Conservation (phyloP, 192 early-diverging fungal species). For the Diversispora eburnea region DNA sequence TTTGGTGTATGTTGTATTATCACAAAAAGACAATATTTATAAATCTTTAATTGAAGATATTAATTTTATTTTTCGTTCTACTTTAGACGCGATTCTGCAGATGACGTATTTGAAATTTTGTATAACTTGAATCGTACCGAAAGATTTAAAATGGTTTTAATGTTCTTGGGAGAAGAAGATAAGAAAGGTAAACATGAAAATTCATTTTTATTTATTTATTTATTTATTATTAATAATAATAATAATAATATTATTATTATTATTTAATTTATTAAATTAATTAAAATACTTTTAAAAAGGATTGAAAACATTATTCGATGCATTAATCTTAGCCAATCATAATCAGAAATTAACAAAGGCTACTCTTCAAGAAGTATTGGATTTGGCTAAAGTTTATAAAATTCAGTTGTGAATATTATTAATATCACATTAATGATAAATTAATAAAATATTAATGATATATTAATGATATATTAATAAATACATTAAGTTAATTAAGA, state of each 20-base stretch:
- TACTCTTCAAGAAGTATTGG: neutral
- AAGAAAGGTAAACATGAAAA: neutral
- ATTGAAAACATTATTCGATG: no score
- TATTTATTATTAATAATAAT: neutral
- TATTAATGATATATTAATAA: no score
- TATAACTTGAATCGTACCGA: neutral
- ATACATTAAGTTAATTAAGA: no score
- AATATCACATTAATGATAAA: no score
- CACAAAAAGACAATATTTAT: neutral
- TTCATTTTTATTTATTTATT: neutral
- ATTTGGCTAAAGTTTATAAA: conserved; percentile 6
- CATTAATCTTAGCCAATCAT: neutral
- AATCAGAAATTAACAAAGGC: neutral
- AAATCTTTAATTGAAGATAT: neutral
- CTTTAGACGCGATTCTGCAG: conserved; percentile 1
- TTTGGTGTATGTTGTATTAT: conserved; percentile 29
- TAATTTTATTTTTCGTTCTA: neutral
- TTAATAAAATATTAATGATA: no score
- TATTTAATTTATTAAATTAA: neutral
- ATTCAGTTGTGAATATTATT: neutral
- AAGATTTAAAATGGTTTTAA: neutral
- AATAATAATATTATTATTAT: neutral
- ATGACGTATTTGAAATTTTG: conserved; percentile 8
- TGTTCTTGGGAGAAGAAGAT: conserved; percentile 2
- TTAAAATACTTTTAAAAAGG: neutral